A percentile compares a stretch with the other conserved stretches of the same genome.
Conservation (phyloP, 1,284 basidiomycete genomes). For the Moesziomyces antarcticus region DNA sequence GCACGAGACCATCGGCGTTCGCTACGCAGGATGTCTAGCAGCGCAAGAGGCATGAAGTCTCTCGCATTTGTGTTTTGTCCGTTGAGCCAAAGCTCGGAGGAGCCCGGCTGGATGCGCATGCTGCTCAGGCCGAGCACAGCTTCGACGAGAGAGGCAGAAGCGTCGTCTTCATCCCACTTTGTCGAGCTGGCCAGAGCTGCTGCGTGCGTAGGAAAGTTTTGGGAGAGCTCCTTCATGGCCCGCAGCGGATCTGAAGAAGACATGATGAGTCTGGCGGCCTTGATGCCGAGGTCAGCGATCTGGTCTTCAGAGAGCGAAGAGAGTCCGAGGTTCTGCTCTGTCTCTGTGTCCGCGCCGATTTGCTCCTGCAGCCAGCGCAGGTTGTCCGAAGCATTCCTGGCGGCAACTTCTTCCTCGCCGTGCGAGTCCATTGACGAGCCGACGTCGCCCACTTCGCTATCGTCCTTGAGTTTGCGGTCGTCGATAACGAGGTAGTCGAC, state of each 20-base stretch:
- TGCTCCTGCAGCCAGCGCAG: constrained; percentile 30
- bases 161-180: constrained; percentile 26
- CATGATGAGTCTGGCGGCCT: constrained; percentile 49
- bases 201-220: constrained; percentile 62
- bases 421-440: constrained; percentile 16
- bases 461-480: constrained; percentile 57
- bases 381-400: constrained; percentile 8
- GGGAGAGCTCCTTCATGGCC: constrained; percentile 55
- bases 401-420: constrained; percentile 10
- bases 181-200: constrained; percentile 44
- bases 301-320: constrained; percentile 34
- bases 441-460: constrained; percentile 32
- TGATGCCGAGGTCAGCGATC: constrained; percentile 40
- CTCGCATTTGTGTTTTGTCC: constrained; percentile 35
- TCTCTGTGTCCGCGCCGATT: constrained; percentile 17
- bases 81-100: constrained; percentile 62
- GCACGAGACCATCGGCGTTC: constrained; percentile 76
- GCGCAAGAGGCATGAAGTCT: constrained; percentile 44
- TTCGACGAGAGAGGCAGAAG: constrained; percentile 27
- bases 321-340: constrained; percentile 1
- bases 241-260: constrained; percentile 56
- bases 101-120: constrained; percentile 47
- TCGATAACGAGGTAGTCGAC: constrained; percentile 90
- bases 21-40: constrained; percentile 72
- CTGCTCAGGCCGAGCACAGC: constrained; percentile 31